Conservation (phyloP, 2,329 filamentous ascomycete species). For the Fusarium sublunatum region DNA sequence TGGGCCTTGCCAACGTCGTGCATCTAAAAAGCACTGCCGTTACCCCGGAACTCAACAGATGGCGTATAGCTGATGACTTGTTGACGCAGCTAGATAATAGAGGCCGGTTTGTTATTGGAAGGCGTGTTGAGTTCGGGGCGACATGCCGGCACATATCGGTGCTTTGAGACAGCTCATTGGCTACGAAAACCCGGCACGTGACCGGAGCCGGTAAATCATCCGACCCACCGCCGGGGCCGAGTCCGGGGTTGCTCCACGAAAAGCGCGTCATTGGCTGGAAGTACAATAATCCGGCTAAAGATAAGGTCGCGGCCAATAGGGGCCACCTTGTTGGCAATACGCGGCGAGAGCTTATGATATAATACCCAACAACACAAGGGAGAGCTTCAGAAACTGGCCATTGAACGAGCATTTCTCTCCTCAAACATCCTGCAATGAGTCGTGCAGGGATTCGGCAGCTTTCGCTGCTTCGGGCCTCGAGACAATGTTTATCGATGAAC, state of each 20-base stretch:
- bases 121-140: conserved; percentile 24
- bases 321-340: conserved; percentile 26
- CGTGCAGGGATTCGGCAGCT: conserved; percentile 34
- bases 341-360: conserved; percentile 18
- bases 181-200: conserved; percentile 23
- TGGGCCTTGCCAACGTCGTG: background rate
- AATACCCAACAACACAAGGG: conserved; percentile 11
- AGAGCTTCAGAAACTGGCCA: background rate
- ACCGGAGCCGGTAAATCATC: conserved; percentile 24
- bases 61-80: conserved; percentile 15
- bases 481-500: conserved; percentile 26
- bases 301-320: conserved; percentile 27
- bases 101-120: conserved; percentile 28
- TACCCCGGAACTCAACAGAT: background rate
- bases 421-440: conserved; percentile 19
- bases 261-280: background rate
- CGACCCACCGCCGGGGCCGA: conserved; percentile 29
- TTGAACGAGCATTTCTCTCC: background rate
- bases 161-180: conserved; percentile 4
- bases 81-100: conserved; percentile 27
- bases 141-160: conserved; percentile 24
- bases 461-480: conserved; percentile 33
- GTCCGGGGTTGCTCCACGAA: conserved; percentile 1
- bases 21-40: background rate
- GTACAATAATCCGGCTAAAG: conserved; percentile 23